Base-by-base conservation (phyloP, 192 early-diverging fungal genomes). In the Backusella psychrophila region DNA sequence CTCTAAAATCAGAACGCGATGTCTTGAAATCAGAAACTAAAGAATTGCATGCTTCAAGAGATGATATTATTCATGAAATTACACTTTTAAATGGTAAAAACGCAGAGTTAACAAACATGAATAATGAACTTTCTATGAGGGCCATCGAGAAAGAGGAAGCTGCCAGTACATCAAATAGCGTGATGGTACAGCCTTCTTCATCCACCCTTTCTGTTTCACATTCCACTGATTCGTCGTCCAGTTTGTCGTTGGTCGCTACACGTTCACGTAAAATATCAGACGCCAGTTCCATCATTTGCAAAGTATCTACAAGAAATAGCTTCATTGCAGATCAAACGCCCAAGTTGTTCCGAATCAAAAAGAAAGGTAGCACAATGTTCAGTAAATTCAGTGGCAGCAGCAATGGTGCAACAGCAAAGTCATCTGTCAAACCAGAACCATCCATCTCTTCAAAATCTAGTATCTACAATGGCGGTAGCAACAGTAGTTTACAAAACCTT, bases 341-440 rank as follows among this genome's bases (percentile, higher is more conserved):
- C 19, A 90, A 87, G 42, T 83, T 86, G 74, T 90, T 90, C 75
- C 86, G 85, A 52, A 82, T 90, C 41, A 88, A 87, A 72, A 85
- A 86, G 81, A 86, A 83, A 29, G 81, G 80, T 11, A 63, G 56
- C 23, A 84, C 81, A 26, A 82, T 81, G 56, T 77, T 80, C 69
- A 77, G 76, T 46, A 86, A 84, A 74, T 49, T 81, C 21, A 36
- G 72, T 49, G 69, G 38, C 5, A 63, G 56, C 56, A 63, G 21
- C 23, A 59, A 59, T 59, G 12, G 56, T 29, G 11, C 56, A 0
- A 63, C 56, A 29, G 5, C 26, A 63, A 63, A 63, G 46, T 6
- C 46, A 63, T 29, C 56, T 63, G 56, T 63, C 56, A 63, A 63
- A 31, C 56, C 56, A 63, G 56, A 63, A 23, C 56, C 56, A 12